These are phyloP conservation scores for Circinella umbellata DNA, from an alignment of 371 early-diverging fungal genomes.

Conservation along the genomic window DNA sequence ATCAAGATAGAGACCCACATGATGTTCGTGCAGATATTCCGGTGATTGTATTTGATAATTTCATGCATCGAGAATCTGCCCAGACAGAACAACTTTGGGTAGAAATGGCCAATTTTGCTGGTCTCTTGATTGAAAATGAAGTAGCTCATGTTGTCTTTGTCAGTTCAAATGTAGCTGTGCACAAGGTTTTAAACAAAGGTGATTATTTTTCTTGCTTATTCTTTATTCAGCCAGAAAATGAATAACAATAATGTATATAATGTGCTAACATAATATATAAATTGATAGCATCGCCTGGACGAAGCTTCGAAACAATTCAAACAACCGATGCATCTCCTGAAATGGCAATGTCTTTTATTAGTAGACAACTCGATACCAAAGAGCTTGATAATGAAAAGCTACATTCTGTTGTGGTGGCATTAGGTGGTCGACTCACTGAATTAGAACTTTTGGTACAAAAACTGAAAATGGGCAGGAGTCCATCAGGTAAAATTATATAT, in stretches of 20 bases:
- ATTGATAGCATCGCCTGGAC: constrained; percentile 70
- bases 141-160: constrained; percentile 94
- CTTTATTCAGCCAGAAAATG: background rate
- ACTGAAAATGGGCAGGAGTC: constrained; percentile 74
- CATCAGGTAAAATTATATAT: constrained; percentile 49
- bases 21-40: constrained; percentile 64
- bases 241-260: too few relatives aligned
- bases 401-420: constrained; percentile 58
- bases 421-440: constrained; percentile 93
- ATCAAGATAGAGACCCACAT: constrained; percentile 20
- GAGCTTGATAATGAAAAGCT: constrained; percentile 51
- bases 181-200: constrained; percentile 67
- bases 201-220: constrained; percentile 1
- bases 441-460: constrained; percentile 86
- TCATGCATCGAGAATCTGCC: constrained; percentile 73
- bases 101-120: constrained; percentile 79
- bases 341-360: constrained; percentile 65
- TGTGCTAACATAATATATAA: background rate
- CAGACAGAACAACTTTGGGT: constrained; percentile 68
- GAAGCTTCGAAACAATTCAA: constrained; percentile 72
- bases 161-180: constrained; percentile 74
- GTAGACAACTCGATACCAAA: constrained; percentile 57
- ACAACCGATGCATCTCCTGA: constrained; percentile 76
- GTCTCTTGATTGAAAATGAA: constrained; percentile 72
- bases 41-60: constrained; percentile 88